Evolutionary conservation across 2,329 filamentous ascomycete species (phyloP), one percentile per base, ranked within the genome.

Genomic region (Chaetomiaceae sp.): DNA sequence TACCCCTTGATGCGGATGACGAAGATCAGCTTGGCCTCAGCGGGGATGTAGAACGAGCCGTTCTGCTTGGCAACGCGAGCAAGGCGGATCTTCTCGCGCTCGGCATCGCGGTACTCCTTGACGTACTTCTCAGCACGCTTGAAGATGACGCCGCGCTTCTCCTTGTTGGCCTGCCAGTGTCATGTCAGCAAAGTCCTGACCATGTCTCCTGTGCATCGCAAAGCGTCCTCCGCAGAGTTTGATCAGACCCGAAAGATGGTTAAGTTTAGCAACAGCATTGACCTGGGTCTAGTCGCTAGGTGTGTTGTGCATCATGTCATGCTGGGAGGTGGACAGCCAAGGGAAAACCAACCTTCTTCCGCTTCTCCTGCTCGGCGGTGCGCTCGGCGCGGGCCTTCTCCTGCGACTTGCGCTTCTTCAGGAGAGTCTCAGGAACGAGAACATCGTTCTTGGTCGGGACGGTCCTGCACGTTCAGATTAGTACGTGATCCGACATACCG

Each of bases 361-460:
- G 88, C 83, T 95, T 88, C 77, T 91, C 83, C 64, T 84, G 75
- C 70, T 89, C 88, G 64, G 88, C 82, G 66, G 82, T 76, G 74
- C 86, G 87, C 79, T 92, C 89, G 75, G 94, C 91, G 75, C 91
- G 89, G 75, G 91, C 91, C 86, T 96, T 96, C 86, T 99, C 94
- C 81, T 96, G 92, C 76, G 85, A 90, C 91, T 99, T 99, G 82
- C 94, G 89, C 90, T 99, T 99, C 89, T 99, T 99, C 77, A 99
- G 85, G 71, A 99, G 89, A 69, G 94, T 99, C 89, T 99, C 94
- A 68, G 94, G 94, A 73, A 97, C 90, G 75, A 97, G 83, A 75
- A 99, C 85, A 76, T 97, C 88, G 76, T 96, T 89, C 77, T 91
- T 79, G 76, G 91, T 95, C 66, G 94, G 90, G 72, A 96, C 89